Base-by-base conservation (phyloP, 805 yeast species). In the Ogataea nakhonphanomensis region DNA sequence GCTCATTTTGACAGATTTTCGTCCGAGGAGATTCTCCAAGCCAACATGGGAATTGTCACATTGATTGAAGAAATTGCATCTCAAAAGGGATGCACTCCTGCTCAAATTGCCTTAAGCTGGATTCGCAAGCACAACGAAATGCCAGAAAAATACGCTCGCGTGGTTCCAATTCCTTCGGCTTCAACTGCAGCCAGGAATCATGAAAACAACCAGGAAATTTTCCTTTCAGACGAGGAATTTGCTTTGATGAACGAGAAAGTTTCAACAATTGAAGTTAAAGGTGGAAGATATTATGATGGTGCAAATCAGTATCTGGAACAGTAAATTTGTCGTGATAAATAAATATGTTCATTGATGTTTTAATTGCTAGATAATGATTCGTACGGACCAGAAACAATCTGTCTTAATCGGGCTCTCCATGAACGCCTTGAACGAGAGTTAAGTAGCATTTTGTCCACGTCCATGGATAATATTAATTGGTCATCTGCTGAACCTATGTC, bases 121-220 rank as follows among this genome's bases (percentile, higher is more conserved):
- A 62, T 79, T 41, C 64, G 72, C 39, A 70, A 74, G 37, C 68
- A 58, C 51, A 59, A 66, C 7, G 76, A 74, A 2, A 50, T 38
- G 31, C 51, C 50, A 48, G 53, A 50, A 4, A 51, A 49, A 23
- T 70, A 66, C 39, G 75, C 89, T 20, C 68, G 64, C 43, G 70
- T 86, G 31, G 55, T 89, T 33, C 95, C 96, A 25, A 84, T 89
- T 58, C 96, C 96, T 14, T 81, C 90, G 38, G 81, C 86, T 3
- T 73, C 88, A 6, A 74, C 80, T 27, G 59, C 65, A 3, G 66
- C 61, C 8, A 79, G 86, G 58, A 77, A 83, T 12, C 67, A 70
- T 33, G 84, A 78, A 56, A 89, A 87, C 63, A 67, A 75, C 48
- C 62, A 67, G 15, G 60, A 59, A 35, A 50, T 74, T 34, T 59